A percentile compares a stretch with the other conserved stretches of the same genome.
These are phyloP conservation scores for Camellia japonica DNA, from an alignment of 148 eudicot species.

Conservation along the genomic window DNA sequence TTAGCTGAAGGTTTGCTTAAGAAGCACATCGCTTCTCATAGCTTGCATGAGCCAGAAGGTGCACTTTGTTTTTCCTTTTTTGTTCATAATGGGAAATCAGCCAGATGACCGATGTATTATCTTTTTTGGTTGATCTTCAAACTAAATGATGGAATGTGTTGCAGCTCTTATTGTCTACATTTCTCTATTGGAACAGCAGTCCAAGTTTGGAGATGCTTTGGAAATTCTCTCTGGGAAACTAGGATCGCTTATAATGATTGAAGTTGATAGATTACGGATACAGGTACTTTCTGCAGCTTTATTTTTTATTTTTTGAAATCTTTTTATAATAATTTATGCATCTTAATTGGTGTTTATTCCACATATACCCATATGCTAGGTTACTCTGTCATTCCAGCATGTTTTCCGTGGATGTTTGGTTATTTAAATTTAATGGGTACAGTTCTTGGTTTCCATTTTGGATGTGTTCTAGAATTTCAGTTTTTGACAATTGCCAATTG, in stretches of 20 bases:
- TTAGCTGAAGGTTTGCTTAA: slow-evolving; percentile 85
- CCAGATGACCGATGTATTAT: neutral
- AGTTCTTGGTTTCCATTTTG: neutral
- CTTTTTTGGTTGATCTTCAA: slow-evolving; percentile 6
- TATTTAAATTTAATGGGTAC: neutral
- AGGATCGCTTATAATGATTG: slow-evolving; percentile 74
- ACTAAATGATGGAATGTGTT: slow-evolving; percentile 25
- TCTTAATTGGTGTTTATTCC: neutral
- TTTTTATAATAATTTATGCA: neutral
- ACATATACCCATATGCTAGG: too few relatives aligned
- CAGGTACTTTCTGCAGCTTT: slow-evolving; percentile 64
- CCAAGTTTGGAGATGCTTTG: slow-evolving; percentile 76
- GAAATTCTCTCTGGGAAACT: slow-evolving; percentile 77
- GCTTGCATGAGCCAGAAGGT: slow-evolving; percentile 99
- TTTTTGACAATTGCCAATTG: neutral
- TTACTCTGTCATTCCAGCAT: neutral
- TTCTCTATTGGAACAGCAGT: slow-evolving; percentile 83
- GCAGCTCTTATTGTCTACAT: slow-evolving; percentile 95
- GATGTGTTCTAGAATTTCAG: neutral
- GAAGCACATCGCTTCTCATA: slow-evolving; percentile 42
- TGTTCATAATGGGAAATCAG: neutral
- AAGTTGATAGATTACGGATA: slow-evolving; percentile 76
- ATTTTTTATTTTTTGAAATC: neutral
- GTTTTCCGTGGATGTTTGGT: neutral
- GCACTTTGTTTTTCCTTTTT: slow-evolving; percentile 5